Evolutionary conservation across 352 stramenopile genomes (phyloP).

Genomic region (Phytopythium ostracodes): DNA sequence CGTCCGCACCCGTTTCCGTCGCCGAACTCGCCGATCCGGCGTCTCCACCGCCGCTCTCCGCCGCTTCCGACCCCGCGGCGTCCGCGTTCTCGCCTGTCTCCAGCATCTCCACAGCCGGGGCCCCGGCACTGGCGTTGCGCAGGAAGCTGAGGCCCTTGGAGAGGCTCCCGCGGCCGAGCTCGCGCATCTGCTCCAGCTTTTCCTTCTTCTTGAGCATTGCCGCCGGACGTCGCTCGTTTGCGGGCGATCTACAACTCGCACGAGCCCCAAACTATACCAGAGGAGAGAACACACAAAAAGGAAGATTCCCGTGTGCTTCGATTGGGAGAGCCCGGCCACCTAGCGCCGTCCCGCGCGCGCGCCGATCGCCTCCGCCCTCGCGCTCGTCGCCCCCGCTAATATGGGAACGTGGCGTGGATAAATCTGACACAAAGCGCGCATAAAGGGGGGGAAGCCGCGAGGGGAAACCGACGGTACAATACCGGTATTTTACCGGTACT

Average conservation of each 20-base stretch:
- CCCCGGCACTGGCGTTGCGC: slow-evolving; percentile 31
- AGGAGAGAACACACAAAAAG: background rate
- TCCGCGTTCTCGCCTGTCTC: slow-evolving; percentile 13
- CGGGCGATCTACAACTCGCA: background rate
- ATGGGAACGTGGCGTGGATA: background rate
- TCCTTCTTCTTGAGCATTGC: slow-evolving; percentile 85
- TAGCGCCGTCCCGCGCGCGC: background rate
- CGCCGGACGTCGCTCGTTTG: background rate
- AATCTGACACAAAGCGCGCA: too few species aligned
- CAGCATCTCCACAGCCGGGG: slow-evolving; percentile 14
- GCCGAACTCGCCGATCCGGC: slow-evolving; percentile 2
- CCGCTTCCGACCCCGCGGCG: slow-evolving; percentile 5
- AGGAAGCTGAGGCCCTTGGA: slow-evolving; percentile 81
- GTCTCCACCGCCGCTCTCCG: background rate
- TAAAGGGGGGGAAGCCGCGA: too few species aligned
- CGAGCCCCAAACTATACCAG: background rate
- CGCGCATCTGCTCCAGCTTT: slow-evolving; percentile 87
- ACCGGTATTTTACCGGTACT: background rate
- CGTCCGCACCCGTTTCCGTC: background rate
- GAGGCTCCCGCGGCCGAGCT: slow-evolving; percentile 68
- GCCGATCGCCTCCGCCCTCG: background rate
- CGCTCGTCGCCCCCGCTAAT: background rate
- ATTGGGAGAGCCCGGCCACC: background rate
- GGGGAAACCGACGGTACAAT: background rate
- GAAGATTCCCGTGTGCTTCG: background rate